Base-by-base conservation (phyloP, 306 rosid species). In the Ammopiptanthus mongolicus region DNA sequence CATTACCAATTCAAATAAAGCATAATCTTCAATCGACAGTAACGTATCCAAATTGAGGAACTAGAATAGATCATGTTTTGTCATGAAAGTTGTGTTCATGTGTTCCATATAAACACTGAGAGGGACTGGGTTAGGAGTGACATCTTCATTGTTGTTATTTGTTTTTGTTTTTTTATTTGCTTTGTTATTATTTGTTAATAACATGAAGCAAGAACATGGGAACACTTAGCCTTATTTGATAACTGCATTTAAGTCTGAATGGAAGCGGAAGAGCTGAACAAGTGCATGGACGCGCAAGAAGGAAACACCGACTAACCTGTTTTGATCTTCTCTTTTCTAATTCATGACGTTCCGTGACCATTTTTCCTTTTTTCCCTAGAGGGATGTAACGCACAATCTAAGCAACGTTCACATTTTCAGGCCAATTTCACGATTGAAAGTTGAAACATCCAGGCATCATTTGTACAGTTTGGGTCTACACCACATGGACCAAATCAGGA, bases 401-500 rank as follows among this genome's bases (percentile, higher is more conserved):
- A 73, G 75, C 52, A 67, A 77, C 15, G 19, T 63, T 23, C 7
- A 22, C 5, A 3, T 78, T 76, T 71, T 65, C 28, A 58, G 36
- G 10, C 51, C 65, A 42, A 37, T 56, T 71, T 33, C 15, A 74
- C 34, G 36, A 46, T 65, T 74, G 75, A 55, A 71, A 50, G 74
- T 11, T 72, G 83, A 79, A 79, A 79, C 51, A 13, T 37, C 23
- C 12, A 61, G 50, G 56, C 63, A 55, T 50, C 28, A 47, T 17
- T 57, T 65, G 71, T 0, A 15, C 23, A 48, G 28, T 70, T 58
- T 65, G 87, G 87, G 82, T 71, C 80, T 75, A 76, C 87, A 72
- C 53, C 82, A 77, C 77, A 79, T 84, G 84, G 84, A 61, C 69
- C 80, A 58, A 60, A 65, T 28, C 17, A 79, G 39, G 70, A 48